Evolutionary conservation across 1,284 basidiomycete species (phyloP), one percentile per base, ranked within the genome.

Genomic region (Thecaphora frezii): DNA sequence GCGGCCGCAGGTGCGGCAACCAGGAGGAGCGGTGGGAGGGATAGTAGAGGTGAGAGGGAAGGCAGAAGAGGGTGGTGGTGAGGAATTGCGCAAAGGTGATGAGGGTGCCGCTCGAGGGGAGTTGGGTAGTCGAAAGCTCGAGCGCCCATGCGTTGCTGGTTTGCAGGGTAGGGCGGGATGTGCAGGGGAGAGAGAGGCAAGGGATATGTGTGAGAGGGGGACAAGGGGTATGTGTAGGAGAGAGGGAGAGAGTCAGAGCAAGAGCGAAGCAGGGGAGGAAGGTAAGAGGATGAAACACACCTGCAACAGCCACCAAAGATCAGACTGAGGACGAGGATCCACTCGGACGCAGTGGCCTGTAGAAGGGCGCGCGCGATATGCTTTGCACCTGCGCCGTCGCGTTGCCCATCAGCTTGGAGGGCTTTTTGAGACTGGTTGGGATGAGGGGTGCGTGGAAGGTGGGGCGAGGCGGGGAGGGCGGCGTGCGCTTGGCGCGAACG

Each of bases 251-350:
- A n/a, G n/a, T 37, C 33, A n/a, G n/a, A n/a, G n/a, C n/a, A n/a
- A n/a, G n/a, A n/a, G n/a, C 33, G 12, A 37, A 12, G 38, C 8
- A n/a, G n/a, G 38, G n/a, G 7, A 40, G n/a, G 38, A n/a, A 23
- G 13, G 18, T 14, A 19, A 36, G 16, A 9, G 14, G 7, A 22
- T 5, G n/a, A 25, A 1, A 30, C 47, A 22, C 19, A 48, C 47
- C 47, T 69, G 41, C 76, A 78, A 53, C 76, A 78, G 14, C 76
- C 76, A 36, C 69, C 74, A 45, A 78, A 78, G 59, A 78, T 78
- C 41, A 78, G 67, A n/a, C 53, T 51, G 30, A 77, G 56, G 41
- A 76, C 67, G 13, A 69, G 37, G 9, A 67, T 36, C 71, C 71
- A 74, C 51, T 67, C 64, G 1, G 52, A 48, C 1, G 63, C 63